Evolutionary conservation across 345 rosid genomes (phyloP).

Genomic region (Citrus maxima): DNA sequence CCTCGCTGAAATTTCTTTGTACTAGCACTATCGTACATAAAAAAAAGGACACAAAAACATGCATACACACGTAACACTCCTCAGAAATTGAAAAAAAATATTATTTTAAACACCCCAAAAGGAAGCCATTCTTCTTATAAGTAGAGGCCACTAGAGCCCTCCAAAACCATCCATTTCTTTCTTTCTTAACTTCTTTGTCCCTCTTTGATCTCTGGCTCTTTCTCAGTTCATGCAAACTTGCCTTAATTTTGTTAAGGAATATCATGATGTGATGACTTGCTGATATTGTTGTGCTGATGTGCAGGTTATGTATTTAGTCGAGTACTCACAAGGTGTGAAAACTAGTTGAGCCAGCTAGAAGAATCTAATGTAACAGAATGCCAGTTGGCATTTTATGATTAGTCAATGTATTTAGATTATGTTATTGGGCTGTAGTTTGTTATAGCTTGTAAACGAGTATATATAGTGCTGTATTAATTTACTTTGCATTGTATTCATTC

Average conservation of each 20-base stretch:
- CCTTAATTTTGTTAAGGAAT: neutral
- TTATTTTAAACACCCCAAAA: neutral
- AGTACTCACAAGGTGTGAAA: too few relatives aligned
- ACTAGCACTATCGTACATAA: slow-evolving; percentile 19
- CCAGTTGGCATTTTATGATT: too few relatives aligned
- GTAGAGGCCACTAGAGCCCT: slow-evolving; percentile 8
- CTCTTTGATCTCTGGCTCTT: neutral
- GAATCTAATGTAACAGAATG: too few relatives aligned
- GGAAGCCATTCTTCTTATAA: slow-evolving; percentile 17
- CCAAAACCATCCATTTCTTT: neutral
- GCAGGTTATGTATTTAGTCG: too few relatives aligned
- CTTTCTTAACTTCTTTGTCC: neutral
- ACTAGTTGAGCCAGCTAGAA: too few relatives aligned
- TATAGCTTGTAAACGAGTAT: too few relatives aligned
- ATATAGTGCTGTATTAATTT: too few relatives aligned
- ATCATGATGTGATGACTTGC: too few relatives aligned
- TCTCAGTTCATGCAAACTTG: slow-evolving; percentile 1
- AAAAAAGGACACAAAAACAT: neutral
- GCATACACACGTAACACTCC: neutral
- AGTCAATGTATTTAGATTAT: too few relatives aligned
- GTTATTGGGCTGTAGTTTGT: too few relatives aligned
- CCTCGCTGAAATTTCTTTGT: slow-evolving; percentile 5
- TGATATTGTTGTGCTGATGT: too few relatives aligned
- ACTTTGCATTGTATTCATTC: too few relatives aligned
- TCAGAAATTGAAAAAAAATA: neutral